Evolutionary conservation across 352 stramenopile species (phyloP).

Genomic region (Thalassiosira livingstoniorum): DNA sequence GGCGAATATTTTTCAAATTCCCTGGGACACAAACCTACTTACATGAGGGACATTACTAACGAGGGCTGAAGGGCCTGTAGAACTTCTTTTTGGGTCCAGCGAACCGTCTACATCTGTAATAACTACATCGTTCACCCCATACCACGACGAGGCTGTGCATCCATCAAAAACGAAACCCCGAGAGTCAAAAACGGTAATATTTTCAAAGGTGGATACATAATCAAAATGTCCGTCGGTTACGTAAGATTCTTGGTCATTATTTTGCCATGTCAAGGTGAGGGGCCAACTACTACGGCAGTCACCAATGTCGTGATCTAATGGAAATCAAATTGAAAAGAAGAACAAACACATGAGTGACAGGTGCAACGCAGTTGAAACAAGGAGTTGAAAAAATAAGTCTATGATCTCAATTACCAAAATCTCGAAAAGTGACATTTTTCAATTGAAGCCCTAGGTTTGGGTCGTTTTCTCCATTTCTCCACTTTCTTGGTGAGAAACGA

Average conservation of each 20-base stretch:
- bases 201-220: conserved; percentile 43
- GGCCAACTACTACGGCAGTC: background rate
- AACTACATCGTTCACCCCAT: conserved; percentile 28
- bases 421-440: conserved; percentile 57
- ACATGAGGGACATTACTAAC: conserved; percentile 50
- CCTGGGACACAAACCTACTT: too few species aligned
- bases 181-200: conserved; percentile 30
- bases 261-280: background rate
- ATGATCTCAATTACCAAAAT: conserved; percentile 64
- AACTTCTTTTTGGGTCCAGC: conserved; percentile 34
- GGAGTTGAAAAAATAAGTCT: too few species aligned
- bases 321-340: too few species aligned
- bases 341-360: too few species aligned
- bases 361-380: too few species aligned
- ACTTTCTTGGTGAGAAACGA: conserved; percentile 35
- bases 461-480: conserved; percentile 24
- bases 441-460: conserved; percentile 35
- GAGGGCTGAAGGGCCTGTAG: conserved; percentile 38
- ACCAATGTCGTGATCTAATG: background rate
- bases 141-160: conserved; percentile 13
- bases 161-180: conserved; percentile 44
- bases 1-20: too few species aligned
- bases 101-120: conserved; percentile 62
- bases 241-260: too few species aligned
- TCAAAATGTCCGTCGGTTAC: conserved; percentile 48